Base-by-base conservation (phyloP, 1,284 basidiomycete genomes). In the Ceratobasidium sp. region DNA sequence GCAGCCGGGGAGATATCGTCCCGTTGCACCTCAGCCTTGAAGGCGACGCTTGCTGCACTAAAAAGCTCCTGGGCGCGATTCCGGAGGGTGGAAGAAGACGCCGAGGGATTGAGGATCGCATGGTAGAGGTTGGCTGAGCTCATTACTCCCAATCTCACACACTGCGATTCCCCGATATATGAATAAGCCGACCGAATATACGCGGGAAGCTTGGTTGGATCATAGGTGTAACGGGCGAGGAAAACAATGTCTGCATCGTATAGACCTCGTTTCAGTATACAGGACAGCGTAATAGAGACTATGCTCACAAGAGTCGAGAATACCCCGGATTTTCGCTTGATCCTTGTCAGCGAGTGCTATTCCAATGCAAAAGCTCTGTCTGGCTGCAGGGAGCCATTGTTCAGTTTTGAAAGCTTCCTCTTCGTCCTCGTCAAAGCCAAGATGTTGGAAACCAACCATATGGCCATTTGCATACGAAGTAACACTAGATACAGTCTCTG, bases 361-460 rank as follows among this genome's bases (percentile, higher is more conserved):
- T 31, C 17, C 25, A 43, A 12, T 57, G 10, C 17, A 15, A 2
- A 57, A 4, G 17, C 38, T 29, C 25, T 1, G 17, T 43, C 40
- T 22, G 22, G 55, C 55, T 22, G 27, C 25, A 25, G 35, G 40
- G 35, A 43, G n/a, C 55, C 55, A 57, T 13, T 42, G 17, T 29
- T 25, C 38, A 43, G 20, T 22, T n/a, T 57, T 35, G 15, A 40
- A 57, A 13, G 29, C 55, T 27, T 57, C 38, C 12, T 56, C 35
- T 15, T 57, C 55, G 55, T 57, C 55, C n/a, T 57, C 55, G 25
- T 57, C 35, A 12, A 57, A 5, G 22, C 43, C 38, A 22, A 10
- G n/a, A n/a, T n/a, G n/a, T n/a, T n/a, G n/a, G n/a, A n/a, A n/a
- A n/a, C n/a, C n/a, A n/a, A n/a, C n/a, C n/a, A n/a, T n/a, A n/a